phyloP scores from a whole-genome alignment of 805 yeast species.

The Blastobotrys parvus region DNA sequence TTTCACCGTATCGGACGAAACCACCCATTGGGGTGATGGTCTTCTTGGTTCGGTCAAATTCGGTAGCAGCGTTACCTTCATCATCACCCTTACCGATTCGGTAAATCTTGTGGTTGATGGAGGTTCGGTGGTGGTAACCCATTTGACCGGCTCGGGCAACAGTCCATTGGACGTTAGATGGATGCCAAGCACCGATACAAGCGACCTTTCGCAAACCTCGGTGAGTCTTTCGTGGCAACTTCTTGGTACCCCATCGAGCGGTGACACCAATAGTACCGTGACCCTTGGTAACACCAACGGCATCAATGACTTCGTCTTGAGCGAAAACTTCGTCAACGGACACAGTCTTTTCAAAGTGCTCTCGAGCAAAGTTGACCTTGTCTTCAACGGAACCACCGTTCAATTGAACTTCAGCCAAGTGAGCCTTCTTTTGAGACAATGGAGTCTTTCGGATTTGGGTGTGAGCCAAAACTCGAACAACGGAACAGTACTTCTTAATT shows the following conservation, averaged over 20 bases:
- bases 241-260: conserved; percentile 99
- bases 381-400: conserved; percentile 99
- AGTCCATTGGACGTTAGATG: conserved; percentile 98
- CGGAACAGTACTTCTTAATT: conserved; percentile 96
- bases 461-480: conserved; percentile 98
- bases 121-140: conserved; percentile 99
- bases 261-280: conserved; percentile 99
- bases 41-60: conserved; percentile 99
- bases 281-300: conserved; percentile 99
- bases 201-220: conserved; percentile 99
- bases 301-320: conserved; percentile 98
- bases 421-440: conserved; percentile 98
- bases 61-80: conserved; percentile 91
- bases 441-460: conserved; percentile 99
- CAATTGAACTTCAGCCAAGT: conserved; percentile 98
- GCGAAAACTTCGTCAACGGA: conserved; percentile 93
- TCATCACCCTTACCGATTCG: conserved; percentile 96
- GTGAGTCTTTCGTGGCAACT: conserved; percentile 99
- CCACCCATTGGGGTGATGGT: conserved; percentile 99
- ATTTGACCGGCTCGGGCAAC: conserved; percentile 99
- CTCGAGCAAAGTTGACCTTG: conserved; percentile 97
- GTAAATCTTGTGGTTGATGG: conserved; percentile 99
- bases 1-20: conserved; percentile 98
- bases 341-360: conserved; percentile 98
- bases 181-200: conserved; percentile 99